Percentiles rank a stretch among this genome's conserved stretches.
Evolutionary conservation across 345 rosid genomes (phyloP).

Genomic region (Geranium rotundifolium): DNA sequence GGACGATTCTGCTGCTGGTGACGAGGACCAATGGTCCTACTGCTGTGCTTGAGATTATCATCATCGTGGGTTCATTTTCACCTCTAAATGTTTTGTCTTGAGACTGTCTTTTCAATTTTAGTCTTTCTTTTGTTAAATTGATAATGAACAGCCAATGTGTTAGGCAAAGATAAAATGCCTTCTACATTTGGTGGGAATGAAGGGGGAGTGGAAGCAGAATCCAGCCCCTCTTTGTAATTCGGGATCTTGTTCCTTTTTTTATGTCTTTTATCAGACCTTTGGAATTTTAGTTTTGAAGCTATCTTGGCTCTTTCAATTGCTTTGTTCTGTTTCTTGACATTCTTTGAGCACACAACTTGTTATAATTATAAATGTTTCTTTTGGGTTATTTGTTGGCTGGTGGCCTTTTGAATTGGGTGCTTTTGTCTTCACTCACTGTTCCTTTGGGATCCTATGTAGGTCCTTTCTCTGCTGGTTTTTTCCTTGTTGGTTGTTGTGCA

Average conservation of each 20-base stretch:
- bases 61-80: conserved; percentile 5
- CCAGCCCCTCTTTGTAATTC: conserved; percentile 19
- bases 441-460: too few species aligned
- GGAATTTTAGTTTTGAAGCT: too few species aligned
- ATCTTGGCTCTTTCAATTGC: too few species aligned
- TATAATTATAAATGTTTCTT: too few species aligned
- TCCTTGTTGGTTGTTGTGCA: too few species aligned
- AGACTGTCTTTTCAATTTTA: conserved; percentile 13
- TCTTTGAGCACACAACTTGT: too few species aligned
- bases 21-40: conserved; percentile 60
- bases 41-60: conserved; percentile 41
- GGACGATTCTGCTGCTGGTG: conserved; percentile 21
- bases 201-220: conserved; percentile 22
- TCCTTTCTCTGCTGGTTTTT: too few species aligned
- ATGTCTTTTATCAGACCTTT: too few species aligned
- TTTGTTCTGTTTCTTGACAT: too few species aligned
- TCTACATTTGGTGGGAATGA: conserved; percentile 19
- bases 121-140: not conserved
- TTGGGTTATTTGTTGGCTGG: too few species aligned
- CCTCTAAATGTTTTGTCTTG: not conserved
- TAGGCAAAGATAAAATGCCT: conserved; percentile 6
- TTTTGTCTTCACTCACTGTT: too few species aligned
- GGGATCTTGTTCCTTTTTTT: conserved; percentile 16
- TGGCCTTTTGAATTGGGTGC: too few species aligned
- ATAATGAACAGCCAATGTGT: conserved; percentile 8